Evolutionary conservation across 768 basidiomycete species (phyloP).

Genomic region (Gymnopilus dilepis): DNA sequence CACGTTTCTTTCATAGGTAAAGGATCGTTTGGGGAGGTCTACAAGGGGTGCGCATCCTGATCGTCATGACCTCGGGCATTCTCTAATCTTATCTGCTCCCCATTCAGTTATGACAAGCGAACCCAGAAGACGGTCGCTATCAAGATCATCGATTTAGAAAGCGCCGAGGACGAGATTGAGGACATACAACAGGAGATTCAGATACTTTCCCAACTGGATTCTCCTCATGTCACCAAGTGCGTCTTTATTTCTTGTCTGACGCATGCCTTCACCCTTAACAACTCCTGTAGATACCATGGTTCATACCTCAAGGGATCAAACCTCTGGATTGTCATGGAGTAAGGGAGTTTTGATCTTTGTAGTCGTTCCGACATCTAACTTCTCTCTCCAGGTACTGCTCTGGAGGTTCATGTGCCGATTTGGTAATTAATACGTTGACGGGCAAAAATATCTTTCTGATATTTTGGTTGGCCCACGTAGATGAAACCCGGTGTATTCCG

Average conservation of each 20-base stretch:
- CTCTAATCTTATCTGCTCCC: slow-evolving; percentile 23
- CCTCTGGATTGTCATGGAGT: slow-evolving; percentile 99
- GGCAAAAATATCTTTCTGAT: not conserved
- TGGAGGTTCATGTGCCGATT: slow-evolving; percentile 96
- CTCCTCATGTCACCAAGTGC: slow-evolving; percentile 94
- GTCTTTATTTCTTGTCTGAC: slow-evolving; percentile 33
- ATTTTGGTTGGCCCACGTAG: slow-evolving; percentile 45
- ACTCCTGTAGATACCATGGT: slow-evolving; percentile 79
- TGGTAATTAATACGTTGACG: slow-evolving; percentile 56
- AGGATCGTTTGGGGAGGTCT: slow-evolving; percentile 99
- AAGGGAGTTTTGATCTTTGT: slow-evolving; percentile 26
- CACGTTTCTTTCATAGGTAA: slow-evolving; percentile 64
- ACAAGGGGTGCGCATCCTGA: slow-evolving; percentile 77
- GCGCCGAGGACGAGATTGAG: slow-evolving; percentile 99
- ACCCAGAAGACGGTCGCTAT: slow-evolving; percentile 98
- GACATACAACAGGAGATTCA: slow-evolving; percentile 99
- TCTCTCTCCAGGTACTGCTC: slow-evolving; percentile 79
- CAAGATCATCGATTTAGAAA: slow-evolving; percentile 99
- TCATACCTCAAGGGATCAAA: slow-evolving; percentile 94
- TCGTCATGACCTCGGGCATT: slow-evolving; percentile 15
- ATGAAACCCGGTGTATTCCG: slow-evolving; percentile 99
- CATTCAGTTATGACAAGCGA: slow-evolving; percentile 85
- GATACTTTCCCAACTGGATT: slow-evolving; percentile 95
- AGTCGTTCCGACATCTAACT: slow-evolving; percentile 13
- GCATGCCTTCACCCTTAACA: slow-evolving; percentile 19